A percentile compares a stretch with the other conserved stretches of the same genome.
These are phyloP conservation scores for Castanopsis chinensis DNA, from an alignment of 306 rosid species.

Conservation along the genomic window DNA sequence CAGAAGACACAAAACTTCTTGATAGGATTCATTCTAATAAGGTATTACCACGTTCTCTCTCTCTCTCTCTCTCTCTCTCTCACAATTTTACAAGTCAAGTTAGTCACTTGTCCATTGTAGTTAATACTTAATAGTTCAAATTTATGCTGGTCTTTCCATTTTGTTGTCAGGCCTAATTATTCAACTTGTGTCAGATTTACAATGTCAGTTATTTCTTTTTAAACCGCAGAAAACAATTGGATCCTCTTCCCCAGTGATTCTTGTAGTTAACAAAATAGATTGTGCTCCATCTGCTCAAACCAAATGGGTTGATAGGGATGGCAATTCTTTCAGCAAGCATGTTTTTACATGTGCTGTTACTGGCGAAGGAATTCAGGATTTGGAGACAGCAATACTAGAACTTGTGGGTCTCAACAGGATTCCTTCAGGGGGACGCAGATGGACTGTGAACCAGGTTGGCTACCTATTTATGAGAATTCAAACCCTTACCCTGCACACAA, in stretches of 20 bases:
- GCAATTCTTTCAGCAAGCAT: conserved; percentile 47
- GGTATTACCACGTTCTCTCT: conserved; percentile 38
- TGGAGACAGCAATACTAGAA: conserved; percentile 75
- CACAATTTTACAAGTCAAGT: not conserved
- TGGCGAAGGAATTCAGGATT: conserved; percentile 80
- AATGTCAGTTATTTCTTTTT: conserved; percentile 20
- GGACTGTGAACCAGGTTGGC: conserved; percentile 91
- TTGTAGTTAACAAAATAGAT: conserved; percentile 87
- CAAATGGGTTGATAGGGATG: conserved; percentile 33
- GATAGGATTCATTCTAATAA: conserved; percentile 68
- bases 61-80: conserved; percentile 5
- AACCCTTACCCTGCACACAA: not conserved
- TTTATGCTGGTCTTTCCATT: not conserved
- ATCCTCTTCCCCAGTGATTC: conserved; percentile 72
- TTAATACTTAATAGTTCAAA: not conserved
- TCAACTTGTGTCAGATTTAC: conserved; percentile 5
- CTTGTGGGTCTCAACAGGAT: conserved; percentile 68
- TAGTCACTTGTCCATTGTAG: not conserved
- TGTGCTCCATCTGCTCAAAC: conserved; percentile 45
- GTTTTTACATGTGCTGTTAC: conserved; percentile 87
- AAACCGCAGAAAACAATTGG: conserved; percentile 54
- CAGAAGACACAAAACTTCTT: conserved; percentile 74
- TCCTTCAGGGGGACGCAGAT: conserved; percentile 70
- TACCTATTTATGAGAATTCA: not conserved
- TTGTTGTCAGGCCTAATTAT: conserved; percentile 5